Evolutionary conservation across 768 basidiomycete species (phyloP).

Genomic region (Rossbeevera mucosa): DNA sequence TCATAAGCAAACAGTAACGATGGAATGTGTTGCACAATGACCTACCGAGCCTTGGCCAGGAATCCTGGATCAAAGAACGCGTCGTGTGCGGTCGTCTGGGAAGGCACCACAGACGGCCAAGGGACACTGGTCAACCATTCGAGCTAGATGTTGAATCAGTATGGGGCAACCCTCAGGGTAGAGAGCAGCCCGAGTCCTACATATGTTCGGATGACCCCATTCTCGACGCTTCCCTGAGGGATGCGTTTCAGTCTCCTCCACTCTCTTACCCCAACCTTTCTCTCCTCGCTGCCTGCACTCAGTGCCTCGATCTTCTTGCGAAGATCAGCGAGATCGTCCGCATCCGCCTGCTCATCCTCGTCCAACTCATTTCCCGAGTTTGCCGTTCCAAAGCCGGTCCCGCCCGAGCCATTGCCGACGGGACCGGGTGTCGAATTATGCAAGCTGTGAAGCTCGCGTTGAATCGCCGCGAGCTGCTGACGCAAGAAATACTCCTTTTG

Average conservation of each 20-base stretch:
- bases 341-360: constrained; percentile 76
- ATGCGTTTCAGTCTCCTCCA: constrained; percentile 82
- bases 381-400: constrained; percentile 24
- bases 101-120: constrained; percentile 53
- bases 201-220: constrained; percentile 81
- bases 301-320: constrained; percentile 71
- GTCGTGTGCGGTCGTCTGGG: constrained; percentile 26
- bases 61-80: constrained; percentile 52
- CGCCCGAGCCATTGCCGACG: constrained; percentile 4
- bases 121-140: constrained; percentile 88
- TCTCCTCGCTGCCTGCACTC: constrained; percentile 68
- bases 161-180: not conserved
- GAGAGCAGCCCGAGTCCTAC: constrained; percentile 39
- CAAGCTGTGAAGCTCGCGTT: constrained; percentile 66
- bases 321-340: constrained; percentile 72
- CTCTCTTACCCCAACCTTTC: constrained; percentile 77
- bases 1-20: not conserved
- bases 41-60: constrained; percentile 58
- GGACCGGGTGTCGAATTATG: constrained; percentile 31
- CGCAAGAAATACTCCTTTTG: constrained; percentile 85
- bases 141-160: constrained; percentile 38
- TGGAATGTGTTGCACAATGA: not conserved
- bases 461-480: constrained; percentile 77
- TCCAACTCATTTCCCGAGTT: constrained; percentile 50
- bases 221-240: constrained; percentile 87